A percentile compares a stretch with the other conserved stretches of the same genome.
Conservation (phyloP, 345 rosid species). For the Draba incana region DNA sequence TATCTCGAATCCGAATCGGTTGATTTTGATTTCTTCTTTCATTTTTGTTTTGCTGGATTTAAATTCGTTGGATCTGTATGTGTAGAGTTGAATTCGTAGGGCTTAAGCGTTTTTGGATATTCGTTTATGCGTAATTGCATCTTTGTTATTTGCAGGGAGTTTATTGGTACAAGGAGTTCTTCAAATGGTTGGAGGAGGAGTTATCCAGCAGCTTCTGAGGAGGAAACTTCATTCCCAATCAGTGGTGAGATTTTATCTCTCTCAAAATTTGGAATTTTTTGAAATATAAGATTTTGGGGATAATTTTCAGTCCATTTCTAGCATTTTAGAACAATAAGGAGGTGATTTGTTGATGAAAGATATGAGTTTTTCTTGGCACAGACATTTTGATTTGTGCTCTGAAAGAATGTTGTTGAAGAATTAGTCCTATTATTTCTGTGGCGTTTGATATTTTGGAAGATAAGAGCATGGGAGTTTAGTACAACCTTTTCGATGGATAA, state of each 20-base stretch:
- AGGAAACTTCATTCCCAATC: conserved; percentile 67
- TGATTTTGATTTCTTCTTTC: neutral
- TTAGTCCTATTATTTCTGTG: too few species aligned
- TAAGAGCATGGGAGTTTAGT: too few species aligned
- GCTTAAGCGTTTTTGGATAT: too few species aligned
- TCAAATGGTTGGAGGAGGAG: conserved; percentile 89
- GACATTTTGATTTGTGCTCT: neutral
- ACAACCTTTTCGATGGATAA: too few species aligned
- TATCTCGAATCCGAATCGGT: neutral
- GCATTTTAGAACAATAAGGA: neutral
- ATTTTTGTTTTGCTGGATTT: too few species aligned
- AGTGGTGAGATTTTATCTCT: conserved; percentile 47
- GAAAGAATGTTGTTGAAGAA: neutral
- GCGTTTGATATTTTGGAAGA: too few species aligned
- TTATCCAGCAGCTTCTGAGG: conserved; percentile 79
- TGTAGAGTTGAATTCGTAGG: neutral
- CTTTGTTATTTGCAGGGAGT: conserved; percentile 3
- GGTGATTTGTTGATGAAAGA: neutral
- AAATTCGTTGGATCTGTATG: conserved; percentile 14
- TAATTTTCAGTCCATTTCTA: neutral
- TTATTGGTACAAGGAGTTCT: conserved; percentile 32
- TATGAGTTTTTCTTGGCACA: too few species aligned
- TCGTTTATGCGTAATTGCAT: too few species aligned
- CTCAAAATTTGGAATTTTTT: neutral
- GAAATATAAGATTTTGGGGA: neutral